Base-by-base conservation (phyloP, 2,329 filamentous ascomycete genomes). In the Thelonectria blattea region DNA sequence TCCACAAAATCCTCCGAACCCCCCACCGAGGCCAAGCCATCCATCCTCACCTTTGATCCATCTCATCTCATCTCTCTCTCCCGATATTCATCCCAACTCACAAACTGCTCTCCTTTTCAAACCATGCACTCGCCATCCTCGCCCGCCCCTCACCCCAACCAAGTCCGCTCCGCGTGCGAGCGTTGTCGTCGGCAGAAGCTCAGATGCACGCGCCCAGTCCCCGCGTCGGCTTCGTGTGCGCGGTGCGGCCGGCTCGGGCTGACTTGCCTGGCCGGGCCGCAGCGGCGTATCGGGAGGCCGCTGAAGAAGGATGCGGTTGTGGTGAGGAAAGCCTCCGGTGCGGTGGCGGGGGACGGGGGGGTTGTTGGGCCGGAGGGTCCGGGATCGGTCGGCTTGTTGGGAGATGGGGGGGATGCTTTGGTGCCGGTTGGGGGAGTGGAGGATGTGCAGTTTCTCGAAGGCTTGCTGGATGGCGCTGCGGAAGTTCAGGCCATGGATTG, bases 141-240 rank as follows among this genome's bases (percentile, higher is more conserved):
- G 1, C 24, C 58, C 18, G 17, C 20, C 37, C 68, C 70, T 2
- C 73, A 75, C 47, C 73, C 74, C 3, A 74, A 69, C 24, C 74
- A 75, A 49, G 62, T 73, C 34, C 71, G 74, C 27, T 72, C 71
- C 7, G 71, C 73, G 6, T 75, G 73, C 55, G 72, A 75, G 62
- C 65, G 72, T 43, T 75, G 73, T 17, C 73, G 73, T 8, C 63
- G 68, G 11, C 73, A 75, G 45, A 75, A 75, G 53, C 67, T 75
- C 6, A 70, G 71, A 30, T 76, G 73, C 61, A 65, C 65, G 8
- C 73, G 72, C 17, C 66, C 68, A 22, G 49, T 64, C 24, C 46
- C 65, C 18, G 42, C 67, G 7, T 57, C 63, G 2, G 46, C 60
- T 1, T 69, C 69, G 3, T 75, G 73, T 56, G 60, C 66, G 15